Base-by-base conservation (phyloP, 495 filamentous ascomycete species). In the Hamigera avellanea region DNA sequence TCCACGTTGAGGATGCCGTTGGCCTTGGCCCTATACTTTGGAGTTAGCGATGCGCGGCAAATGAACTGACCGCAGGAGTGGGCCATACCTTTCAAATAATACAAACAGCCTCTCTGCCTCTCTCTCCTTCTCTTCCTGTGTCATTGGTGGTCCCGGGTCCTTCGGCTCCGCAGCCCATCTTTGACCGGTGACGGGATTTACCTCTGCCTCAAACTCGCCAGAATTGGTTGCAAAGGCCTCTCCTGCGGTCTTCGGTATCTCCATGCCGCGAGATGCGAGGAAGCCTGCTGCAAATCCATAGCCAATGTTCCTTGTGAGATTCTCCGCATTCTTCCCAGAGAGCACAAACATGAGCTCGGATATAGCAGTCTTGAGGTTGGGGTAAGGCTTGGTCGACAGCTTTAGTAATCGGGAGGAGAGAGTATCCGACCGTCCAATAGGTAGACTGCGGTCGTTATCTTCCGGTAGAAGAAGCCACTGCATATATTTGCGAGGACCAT, bases 71-170 rank as follows among this genome's bases (percentile, higher is more conserved):
- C 21, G 4, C 21, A 23, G 21, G 13, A 14, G 16, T 18, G 1
- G 36, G 2, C 49, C 59, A 44, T 63, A 85, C 84, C 87, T 76
- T 59, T 98, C 88, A 59, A 98, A 98, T 12, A 98, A 66, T 10
- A 96, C 86, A 61, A 96, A 95, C 0, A 98, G 61, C 46, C 73
- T 78, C 56, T 98, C 91, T 0, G 91, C 91, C 55, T 98, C 91
- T 30, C 84, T 67, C 51, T 95, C 86, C 57, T 82, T 95, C 68
- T 98, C 88, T 41, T 83, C 91, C 21, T 78, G 64, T 5, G 81
- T 89, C 91, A 98, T 96, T 14, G 78, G 71, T 1, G 72, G 73
- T 7, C 63, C 59, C 3, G 72, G 56, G 7, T 68, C 59, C 32
- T 56, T 36, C 10, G 66, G 67, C 54, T 93, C 89, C 16, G 68